Base-by-base conservation (phyloP, 1,139 yeast species). In the Candida sp. region DNA sequence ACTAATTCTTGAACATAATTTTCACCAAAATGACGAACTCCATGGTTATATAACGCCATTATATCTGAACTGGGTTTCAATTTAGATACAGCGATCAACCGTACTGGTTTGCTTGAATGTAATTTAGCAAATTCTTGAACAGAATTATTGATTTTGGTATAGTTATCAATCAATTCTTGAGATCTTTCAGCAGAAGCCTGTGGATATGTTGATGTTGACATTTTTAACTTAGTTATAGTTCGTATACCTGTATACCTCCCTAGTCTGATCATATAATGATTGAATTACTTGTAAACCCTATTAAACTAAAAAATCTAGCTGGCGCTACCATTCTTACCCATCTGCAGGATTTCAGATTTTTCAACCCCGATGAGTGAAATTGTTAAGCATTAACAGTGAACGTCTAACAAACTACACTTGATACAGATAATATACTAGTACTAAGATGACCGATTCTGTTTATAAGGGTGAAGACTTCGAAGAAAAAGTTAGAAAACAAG, bases 1-100 rank as follows among this genome's bases (percentile, higher is more conserved):
- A 80, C 66, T 45, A 95, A 69, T 56, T 93, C 99, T 64, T 95
- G 99, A n/a, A 89, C 97, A 60, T 95, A 95, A 65, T 95, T 95
- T 59, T 93, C 99, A 4, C 99, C 99, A 64, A 93, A 93, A 61
- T 91, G 95, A 52, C 97, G 85, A 27, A 88, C 90, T 1, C 97
- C 97, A 32, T 63, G 65, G 45, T 87, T 84, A 58, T 93, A 91
- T 22, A 93, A 68, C 0, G 88, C 87, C 62, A 78, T 67, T 43
- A 93, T 83, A 60, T 93, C 98, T 41, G 84, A 79, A 0, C 89
- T 84, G 1, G 98, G 98, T 61, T 91, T 90, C 52, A 87, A 75
- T 58, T 93, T 93, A 12, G 98, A 90, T 1, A 93, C 99, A 0
- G 95, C 93, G 7, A 88, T 73, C 12, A 82, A 37, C 9, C 39